A percentile compares a stretch with the other conserved stretches of the same genome.
Evolutionary conservation across 495 filamentous ascomycete species (phyloP).

Genomic region (Penicillium canariense): DNA sequence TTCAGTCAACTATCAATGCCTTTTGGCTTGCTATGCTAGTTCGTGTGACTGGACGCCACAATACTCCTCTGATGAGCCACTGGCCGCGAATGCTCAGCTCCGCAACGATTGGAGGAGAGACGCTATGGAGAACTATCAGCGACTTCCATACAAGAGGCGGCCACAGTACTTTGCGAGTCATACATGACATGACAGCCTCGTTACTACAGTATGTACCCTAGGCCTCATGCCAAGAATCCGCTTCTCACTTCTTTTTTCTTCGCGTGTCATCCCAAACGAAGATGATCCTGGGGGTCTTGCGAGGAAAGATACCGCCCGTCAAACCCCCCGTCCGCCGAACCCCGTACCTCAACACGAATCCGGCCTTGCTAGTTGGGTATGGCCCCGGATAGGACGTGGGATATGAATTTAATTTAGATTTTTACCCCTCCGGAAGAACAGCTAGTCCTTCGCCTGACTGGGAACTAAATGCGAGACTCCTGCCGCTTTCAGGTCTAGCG

Average conservation of each 20-base stretch:
- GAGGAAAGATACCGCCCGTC: not conserved
- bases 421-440: slow-evolving; percentile 3
- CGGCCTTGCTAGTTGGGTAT: not conserved
- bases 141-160: not conserved
- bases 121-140: slow-evolving; percentile 12
- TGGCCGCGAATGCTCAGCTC: slow-evolving; percentile 11
- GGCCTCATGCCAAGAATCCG: slow-evolving; percentile 2
- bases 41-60: slow-evolving; percentile 3
- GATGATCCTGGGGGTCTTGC: not conserved
- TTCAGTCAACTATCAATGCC: not conserved
- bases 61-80: slow-evolving; percentile 16
- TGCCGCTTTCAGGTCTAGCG: slow-evolving; percentile 15
- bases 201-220: not conserved
- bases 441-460: not conserved
- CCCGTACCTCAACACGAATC: not conserved
- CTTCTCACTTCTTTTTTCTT: too few species aligned
- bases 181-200: slow-evolving; percentile 4
- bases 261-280: not conserved
- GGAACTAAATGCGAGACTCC: slow-evolving; percentile 3
- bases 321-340: not conserved
- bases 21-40: slow-evolving; percentile 9
- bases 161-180: not conserved
- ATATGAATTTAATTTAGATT: not conserved
- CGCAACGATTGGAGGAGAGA: slow-evolving; percentile 8
- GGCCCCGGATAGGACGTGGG: not conserved